Percentiles rank a stretch among this genome's conserved stretches.
phyloP scores from a whole-genome alignment of 371 early-diverging fungal genomes.

The Catenaria anguillulae region DNA sequence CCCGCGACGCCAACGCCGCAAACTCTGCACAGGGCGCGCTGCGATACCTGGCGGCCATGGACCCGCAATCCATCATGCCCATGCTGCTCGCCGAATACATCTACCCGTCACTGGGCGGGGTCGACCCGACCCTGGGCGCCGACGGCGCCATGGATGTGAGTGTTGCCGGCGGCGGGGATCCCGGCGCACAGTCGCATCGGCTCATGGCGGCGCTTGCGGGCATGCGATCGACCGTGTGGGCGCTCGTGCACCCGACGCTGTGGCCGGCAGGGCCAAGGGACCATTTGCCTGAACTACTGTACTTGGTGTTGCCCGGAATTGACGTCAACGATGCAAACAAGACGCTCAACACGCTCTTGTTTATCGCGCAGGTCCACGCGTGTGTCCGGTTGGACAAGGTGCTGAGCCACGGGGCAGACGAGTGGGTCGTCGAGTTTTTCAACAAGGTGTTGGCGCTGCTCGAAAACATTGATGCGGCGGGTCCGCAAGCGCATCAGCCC shows the following conservation, averaged over 20 bases:
- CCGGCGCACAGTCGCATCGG: constrained; percentile 42
- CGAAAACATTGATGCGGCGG: neutral
- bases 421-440: constrained; percentile 3
- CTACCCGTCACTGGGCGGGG: constrained; percentile 1
- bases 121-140: neutral
- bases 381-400: constrained; percentile 23
- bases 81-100: neutral
- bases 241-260: constrained; percentile 48
- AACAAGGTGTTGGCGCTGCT: neutral
- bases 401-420: neutral
- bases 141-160: no score
- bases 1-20: constrained; percentile 74
- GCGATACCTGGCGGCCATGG: neutral
- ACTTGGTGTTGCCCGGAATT: constrained; percentile 67
- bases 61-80: neutral
- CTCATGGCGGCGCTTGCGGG: constrained; percentile 61
- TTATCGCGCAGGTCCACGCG: constrained; percentile 48
- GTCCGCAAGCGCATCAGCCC: neutral
- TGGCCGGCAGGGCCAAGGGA: constrained; percentile 63
- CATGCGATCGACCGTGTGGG: constrained; percentile 42
- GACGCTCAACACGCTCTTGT: constrained; percentile 52
- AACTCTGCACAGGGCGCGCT: neutral
- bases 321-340: constrained; percentile 80
- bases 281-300: constrained; percentile 56
- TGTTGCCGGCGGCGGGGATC: neutral